Base-by-base conservation (phyloP, 345 rosid genomes). In the Eucalyptus sp. region DNA sequence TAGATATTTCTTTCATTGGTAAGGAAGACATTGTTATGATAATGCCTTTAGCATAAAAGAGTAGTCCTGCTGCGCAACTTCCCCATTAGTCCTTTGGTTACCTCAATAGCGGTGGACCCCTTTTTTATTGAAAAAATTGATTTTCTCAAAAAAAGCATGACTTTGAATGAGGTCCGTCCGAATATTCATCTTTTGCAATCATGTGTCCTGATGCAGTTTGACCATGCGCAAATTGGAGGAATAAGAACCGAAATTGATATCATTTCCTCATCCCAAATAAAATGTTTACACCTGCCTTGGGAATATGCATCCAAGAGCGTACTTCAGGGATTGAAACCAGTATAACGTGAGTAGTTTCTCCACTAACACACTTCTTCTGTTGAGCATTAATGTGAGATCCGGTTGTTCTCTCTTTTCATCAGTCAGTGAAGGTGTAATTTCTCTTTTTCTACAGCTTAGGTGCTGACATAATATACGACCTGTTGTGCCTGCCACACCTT, bases 391-490 rank as follows among this genome's bases (percentile, higher is more conserved):
- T 56, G 62, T 56, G 62, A 56, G 62, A 56, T 56, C 22, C 62
- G 5, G 13, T 22, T 56, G 62, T 56, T 22, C 25, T 25, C 43
- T 11, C 48, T 46, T 24, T 58, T 60, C 51, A 44, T 87, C 12
- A 87, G 41, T 56, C 62, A 56, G 18, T 16, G 37, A 87, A 31
- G 86, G n/a, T 22, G 62, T 22, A 56, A 56, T 29, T 76, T 20
- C 71, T 54, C 7, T 86, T 48, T 22, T 50, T 56, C 83, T 91
- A 87, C 94, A 96, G 98, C 90, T 88, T 96, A 89, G 98, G 98
- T 13, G 99, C 99, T 86, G 98, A 97, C 91, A 92, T 97, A 84
- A 93, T 96, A 76, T 96, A 96, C 89, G 93, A 96, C 92, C 96
- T 94, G 6, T 90, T 93, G 54, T 95, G 97, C 90, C 93, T 95